Base-by-base conservation (phyloP, 2,329 filamentous ascomycete species). In the Domatiomyces globalis region DNA sequence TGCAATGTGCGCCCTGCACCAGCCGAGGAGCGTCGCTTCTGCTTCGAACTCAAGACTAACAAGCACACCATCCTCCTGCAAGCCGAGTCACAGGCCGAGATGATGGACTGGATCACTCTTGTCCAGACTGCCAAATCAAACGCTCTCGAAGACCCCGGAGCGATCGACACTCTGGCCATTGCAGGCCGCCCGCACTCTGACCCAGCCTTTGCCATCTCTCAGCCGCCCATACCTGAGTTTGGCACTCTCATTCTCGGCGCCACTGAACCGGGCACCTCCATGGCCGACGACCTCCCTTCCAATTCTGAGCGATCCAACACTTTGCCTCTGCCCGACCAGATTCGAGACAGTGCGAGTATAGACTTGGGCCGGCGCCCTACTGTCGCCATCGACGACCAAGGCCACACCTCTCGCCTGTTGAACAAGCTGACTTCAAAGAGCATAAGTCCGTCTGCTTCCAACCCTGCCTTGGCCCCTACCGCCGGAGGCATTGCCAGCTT, bases 41-140 rank as follows among this genome's bases (percentile, higher is more conserved):
- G 92, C 65, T 95, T 98, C 62, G 92, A 98, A 68, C 85, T 98
- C 62, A 98, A 96, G 73, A 98, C 92, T 2, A 98, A 95, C 67
- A 94, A 87, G 62, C 85, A 85, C 56, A 92, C 83, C 48, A 81
- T 95, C 56, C 72, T 95, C 53, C 74, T 98, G 2, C 92, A 98
- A 69, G 86, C 90, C 4, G 92, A 98, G 65, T 95, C 87, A 0
- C 92, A 98, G 65, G 74, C 73, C 48, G 87, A 96, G 64, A 77
- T 98, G n/a, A 88, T 85, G 53, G 86, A 94, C 61, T 98, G 92
- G 92, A 81, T 98, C 51, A 81, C 86, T 57, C 83, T 90, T 0
- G 95, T 98, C 61, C 90, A 98, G 60, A 80, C 89, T 15, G 89
- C 90, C 49, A 98, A 98, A 70, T 87, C 89, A 60, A 87, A 84